Percentiles rank a stretch among this genome's conserved stretches.
These are phyloP conservation scores for Xylariaceae sp. DNA, from an alignment of 2,329 filamentous ascomycete species.

Conservation along the genomic window DNA sequence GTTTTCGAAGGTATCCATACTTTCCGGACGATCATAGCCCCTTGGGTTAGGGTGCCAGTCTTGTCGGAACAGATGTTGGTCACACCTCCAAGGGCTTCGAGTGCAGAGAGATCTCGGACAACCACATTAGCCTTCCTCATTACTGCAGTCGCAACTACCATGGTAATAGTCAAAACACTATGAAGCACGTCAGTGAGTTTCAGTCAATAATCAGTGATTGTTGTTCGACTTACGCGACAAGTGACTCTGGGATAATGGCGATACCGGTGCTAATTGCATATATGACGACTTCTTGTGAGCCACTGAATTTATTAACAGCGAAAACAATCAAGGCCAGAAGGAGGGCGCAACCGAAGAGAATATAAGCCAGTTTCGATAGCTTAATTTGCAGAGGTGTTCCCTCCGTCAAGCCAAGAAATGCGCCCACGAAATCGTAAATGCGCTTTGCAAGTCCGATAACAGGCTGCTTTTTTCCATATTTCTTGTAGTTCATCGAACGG, in stretches of 20 bases:
- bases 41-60: slow-evolving; percentile 72
- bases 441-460: slow-evolving; percentile 56
- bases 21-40: slow-evolving; percentile 73
- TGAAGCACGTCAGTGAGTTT: slow-evolving; percentile 16
- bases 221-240: slow-evolving; percentile 61
- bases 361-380: slow-evolving; percentile 77
- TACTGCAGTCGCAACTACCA: slow-evolving; percentile 69
- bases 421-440: slow-evolving; percentile 57
- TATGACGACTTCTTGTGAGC: slow-evolving; percentile 61
- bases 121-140: slow-evolving; percentile 71
- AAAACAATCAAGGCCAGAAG: slow-evolving; percentile 65
- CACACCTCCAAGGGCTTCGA: slow-evolving; percentile 74
- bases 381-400: slow-evolving; percentile 83
- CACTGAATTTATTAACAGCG: slow-evolving; percentile 60
- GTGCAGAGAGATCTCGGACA: slow-evolving; percentile 68
- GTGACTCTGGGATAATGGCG: slow-evolving; percentile 68
- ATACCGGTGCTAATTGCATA: slow-evolving; percentile 66
- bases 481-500: slow-evolving; percentile 59
- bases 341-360: slow-evolving; percentile 75
- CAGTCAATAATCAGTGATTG: slow-evolving; percentile 21
- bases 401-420: slow-evolving; percentile 66
- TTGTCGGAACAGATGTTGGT: slow-evolving; percentile 79
- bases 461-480: slow-evolving; percentile 59
- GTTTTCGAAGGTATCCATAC: slow-evolving; percentile 67
- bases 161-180: slow-evolving; percentile 71